Conservation (phyloP, 139 green algal species). For the Chlamydomonas sp. region DNA sequence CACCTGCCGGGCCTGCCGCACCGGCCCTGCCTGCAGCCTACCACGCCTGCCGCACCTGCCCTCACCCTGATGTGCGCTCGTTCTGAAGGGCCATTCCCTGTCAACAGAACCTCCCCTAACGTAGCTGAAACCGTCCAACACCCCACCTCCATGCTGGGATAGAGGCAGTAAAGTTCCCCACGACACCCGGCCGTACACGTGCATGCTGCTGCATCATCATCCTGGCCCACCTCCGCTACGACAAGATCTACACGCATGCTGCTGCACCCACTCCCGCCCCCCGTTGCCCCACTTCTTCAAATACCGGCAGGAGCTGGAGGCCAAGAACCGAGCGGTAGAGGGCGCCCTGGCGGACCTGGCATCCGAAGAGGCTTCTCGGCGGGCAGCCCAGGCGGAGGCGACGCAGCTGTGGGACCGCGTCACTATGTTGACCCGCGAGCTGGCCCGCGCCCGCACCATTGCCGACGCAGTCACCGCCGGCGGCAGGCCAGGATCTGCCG, state of each 20-base stretch:
- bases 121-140: too few species aligned
- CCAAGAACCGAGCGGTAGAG: not conserved
- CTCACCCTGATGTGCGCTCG: too few species aligned
- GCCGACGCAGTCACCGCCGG: not conserved
- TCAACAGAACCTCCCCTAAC: too few species aligned
- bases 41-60: too few species aligned
- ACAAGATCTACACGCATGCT: not conserved
- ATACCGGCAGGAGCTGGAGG: constrained; percentile 17
- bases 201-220: too few species aligned
- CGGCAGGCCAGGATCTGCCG: not conserved
- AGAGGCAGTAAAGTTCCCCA: too few species aligned
- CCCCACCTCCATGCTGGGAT: too few species aligned
- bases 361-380: not conserved
- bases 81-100: too few species aligned
- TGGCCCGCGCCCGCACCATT: not conserved
- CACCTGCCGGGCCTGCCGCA: not conserved
- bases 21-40: too few species aligned
- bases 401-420: not conserved
- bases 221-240: not conserved
- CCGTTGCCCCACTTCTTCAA: not conserved
- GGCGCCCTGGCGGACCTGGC: not conserved
- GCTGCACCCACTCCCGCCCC: not conserved
- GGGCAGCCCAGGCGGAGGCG: not conserved
- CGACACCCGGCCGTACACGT: too few species aligned
- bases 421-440: constrained; percentile 5